Evolutionary conservation across 495 filamentous ascomycete genomes (phyloP).

Genomic region (Lophium mytilinum): DNA sequence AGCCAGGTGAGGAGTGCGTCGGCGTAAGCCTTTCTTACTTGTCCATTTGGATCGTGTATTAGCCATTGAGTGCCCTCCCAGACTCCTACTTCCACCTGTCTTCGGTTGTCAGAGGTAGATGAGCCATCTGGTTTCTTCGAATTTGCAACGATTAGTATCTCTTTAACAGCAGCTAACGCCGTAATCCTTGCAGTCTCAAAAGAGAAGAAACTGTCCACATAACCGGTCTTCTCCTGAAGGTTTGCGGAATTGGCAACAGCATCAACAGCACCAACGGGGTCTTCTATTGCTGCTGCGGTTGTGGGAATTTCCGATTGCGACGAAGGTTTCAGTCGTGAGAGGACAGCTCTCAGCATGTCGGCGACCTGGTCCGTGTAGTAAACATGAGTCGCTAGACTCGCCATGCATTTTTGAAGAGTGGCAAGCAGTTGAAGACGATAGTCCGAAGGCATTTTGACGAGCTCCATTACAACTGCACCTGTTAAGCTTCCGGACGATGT

Average conservation of each 20-base stretch:
- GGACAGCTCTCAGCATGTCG: conserved; percentile 77
- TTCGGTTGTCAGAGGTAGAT: conserved; percentile 57
- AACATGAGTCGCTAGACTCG: conserved; percentile 79
- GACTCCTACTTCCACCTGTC: conserved; percentile 62
- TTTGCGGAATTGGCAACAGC: conserved; percentile 38
- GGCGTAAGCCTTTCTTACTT: conserved; percentile 73
- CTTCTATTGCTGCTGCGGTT: conserved; percentile 32
- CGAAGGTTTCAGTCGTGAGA: conserved; percentile 64
- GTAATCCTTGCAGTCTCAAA: conserved; percentile 64
- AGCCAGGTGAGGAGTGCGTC: conserved; percentile 79
- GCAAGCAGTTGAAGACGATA: conserved; percentile 49
- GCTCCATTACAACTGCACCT: conserved; percentile 22
- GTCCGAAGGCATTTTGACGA: conserved; percentile 36
- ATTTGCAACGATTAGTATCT: conserved; percentile 72
- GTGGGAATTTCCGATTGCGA: conserved; percentile 35
- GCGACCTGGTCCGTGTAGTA: conserved; percentile 92
- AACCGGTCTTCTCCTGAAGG: conserved; percentile 35
- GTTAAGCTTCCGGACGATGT: conserved; percentile 8
- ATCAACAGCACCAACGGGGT: conserved; percentile 29
- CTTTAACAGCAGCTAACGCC: conserved; percentile 72
- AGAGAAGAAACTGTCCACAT: conserved; percentile 59
- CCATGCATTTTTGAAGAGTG: conserved; percentile 67
- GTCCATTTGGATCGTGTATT: conserved; percentile 63
- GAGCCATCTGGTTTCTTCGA: conserved; percentile 49
- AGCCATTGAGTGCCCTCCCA: conserved; percentile 94